Base-by-base conservation (phyloP, 257 asterid species). In the Forsythia viridissima region DNA sequence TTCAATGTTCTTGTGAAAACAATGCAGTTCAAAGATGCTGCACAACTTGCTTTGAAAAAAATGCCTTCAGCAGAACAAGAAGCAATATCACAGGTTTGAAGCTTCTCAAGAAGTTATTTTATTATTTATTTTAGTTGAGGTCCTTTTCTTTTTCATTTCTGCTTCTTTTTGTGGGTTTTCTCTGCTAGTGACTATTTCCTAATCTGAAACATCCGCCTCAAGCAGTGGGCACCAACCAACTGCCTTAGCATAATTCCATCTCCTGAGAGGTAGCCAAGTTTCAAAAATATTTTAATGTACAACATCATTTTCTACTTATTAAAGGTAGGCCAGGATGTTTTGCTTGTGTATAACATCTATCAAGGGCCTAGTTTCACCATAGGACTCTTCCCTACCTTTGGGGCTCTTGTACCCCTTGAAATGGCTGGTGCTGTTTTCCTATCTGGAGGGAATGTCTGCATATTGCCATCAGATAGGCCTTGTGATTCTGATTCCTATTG, bases 31-130 rank as follows among this genome's bases (percentile, higher is more conserved):
- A 96, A 92, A 88, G 99, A 96, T 87, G 99, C 97, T 76, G 97
- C 98, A 46, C 96, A 96, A 80, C 97, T 96, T 71, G 99, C 99
- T 86, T 82, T 93, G 85, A 93, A 93, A 82, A 91, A 80, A 82
- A 86, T 93, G 98, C 95, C 97, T 81, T 93, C 97, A 38, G 87
- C 97, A 9, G 98, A 92, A 84, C 92, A 92, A 86, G 99, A 96
- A 91, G 99, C 99, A 72, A 81, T 93, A 75, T 96, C 99, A 81
- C 97, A 90, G 97, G 99, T 96, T 84, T 63, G 87, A 79, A 81
- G 57, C 75, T 21, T 68, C 81, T 42, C 43, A 42, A 74, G 52
- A 71, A 78, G 59, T 65, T 72, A 55, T 72, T 79, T 15, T 74
- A 43, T 48, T 71, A 46, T 55, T 40, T 74, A 44, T 55, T 75